Conservation (phyloP, 169 alveolate species). For the Plasmodium malariae region DNA sequence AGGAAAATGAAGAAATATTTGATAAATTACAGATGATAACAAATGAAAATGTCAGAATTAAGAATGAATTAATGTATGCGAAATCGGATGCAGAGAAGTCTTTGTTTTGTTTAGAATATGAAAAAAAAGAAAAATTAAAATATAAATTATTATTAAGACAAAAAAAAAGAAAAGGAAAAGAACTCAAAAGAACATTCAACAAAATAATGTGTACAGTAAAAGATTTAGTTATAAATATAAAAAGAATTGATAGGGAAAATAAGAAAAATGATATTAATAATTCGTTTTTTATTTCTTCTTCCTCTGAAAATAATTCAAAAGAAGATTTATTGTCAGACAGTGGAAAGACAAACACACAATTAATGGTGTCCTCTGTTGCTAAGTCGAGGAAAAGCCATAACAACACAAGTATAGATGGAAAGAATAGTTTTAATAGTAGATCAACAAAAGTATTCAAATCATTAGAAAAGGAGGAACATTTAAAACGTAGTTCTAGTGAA, state of each 20-base stretch:
- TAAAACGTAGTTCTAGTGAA: background rate
- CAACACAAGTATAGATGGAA: constrained; percentile 45
- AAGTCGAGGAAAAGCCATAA: constrained; percentile 52
- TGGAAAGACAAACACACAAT: constrained; percentile 37
- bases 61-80: constrained; percentile 58
- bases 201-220: constrained; percentile 66
- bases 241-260: constrained; percentile 70
- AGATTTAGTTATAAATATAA: constrained; percentile 38
- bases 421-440: constrained; percentile 49
- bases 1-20: constrained; percentile 74
- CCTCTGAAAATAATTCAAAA: constrained; percentile 32
- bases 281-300: constrained; percentile 74
- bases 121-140: constrained; percentile 71
- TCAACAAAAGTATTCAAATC: constrained; percentile 37
- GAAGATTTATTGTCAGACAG: constrained; percentile 34
- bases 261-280: constrained; percentile 68
- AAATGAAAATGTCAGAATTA: constrained; percentile 63
- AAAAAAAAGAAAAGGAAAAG: constrained; percentile 32
- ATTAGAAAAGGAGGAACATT: background rate
- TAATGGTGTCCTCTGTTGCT: constrained; percentile 55
- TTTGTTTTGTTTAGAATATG: constrained; percentile 56
- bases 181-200: constrained; percentile 34
- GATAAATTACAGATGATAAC: constrained; percentile 51
- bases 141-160: constrained; percentile 62
- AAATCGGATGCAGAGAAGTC: constrained; percentile 74